phyloP scores from a whole-genome alignment of 2,329 filamentous ascomycete genomes.

The Alternaria longipes region DNA sequence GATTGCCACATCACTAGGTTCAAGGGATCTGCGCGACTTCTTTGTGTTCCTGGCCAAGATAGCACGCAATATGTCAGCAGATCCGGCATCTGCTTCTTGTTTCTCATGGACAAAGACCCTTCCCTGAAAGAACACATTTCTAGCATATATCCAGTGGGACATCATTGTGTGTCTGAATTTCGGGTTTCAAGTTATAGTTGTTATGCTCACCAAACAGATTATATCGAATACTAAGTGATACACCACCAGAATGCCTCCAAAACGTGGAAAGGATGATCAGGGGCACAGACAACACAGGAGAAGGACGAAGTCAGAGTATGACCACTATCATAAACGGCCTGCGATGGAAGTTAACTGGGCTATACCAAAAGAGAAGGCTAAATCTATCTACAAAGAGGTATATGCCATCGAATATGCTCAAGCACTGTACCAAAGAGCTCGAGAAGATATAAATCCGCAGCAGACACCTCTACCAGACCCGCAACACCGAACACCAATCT shows the following conservation, averaged over 20 bases:
- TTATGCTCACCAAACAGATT: not conserved
- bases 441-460: not conserved
- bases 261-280: not conserved
- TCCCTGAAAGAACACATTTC: not conserved
- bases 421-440: conserved; percentile 5
- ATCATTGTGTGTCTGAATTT: not conserved
- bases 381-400: not conserved
- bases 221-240: not conserved
- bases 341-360: conserved; percentile 2
- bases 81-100: conserved; percentile 6
- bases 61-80: not conserved
- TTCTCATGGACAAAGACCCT: not conserved
- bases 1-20: not conserved
- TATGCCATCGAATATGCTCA: conserved; percentile 8
- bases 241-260: conserved; percentile 4
- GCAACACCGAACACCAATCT: conserved; percentile 14
- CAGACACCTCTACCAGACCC: conserved; percentile 14
- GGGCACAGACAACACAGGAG: not conserved
- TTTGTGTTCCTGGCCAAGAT: conserved; percentile 1
- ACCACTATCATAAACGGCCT: no score
- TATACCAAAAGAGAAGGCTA: conserved; percentile 12
- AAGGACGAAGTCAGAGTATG: not conserved
- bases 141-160: not conserved
- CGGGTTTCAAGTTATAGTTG: no score
- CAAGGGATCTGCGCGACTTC: not conserved